A percentile compares a stretch with the other conserved stretches of the same genome.
phyloP scores from a whole-genome alignment of 805 yeast genomes.

The Ogataea nakhonphanomensis region DNA sequence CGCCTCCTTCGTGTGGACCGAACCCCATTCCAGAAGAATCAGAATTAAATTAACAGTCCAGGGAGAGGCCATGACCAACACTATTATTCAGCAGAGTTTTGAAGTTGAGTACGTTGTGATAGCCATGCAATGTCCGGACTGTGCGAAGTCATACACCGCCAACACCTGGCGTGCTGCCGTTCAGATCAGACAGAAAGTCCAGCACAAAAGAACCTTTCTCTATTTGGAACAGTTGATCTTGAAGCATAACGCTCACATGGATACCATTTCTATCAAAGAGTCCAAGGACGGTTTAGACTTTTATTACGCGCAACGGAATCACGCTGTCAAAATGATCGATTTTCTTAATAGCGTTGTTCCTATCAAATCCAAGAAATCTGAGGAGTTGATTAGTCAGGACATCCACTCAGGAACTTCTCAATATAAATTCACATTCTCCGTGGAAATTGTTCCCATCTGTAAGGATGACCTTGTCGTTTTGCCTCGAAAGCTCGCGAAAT shows the following conservation, averaged over 20 bases:
- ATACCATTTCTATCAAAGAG: slow-evolving; percentile 91
- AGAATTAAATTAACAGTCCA: slow-evolving; percentile 90
- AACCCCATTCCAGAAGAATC: slow-evolving; percentile 96
- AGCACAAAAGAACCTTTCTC: slow-evolving; percentile 93
- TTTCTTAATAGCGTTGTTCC: slow-evolving; percentile 86
- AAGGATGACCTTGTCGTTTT: slow-evolving; percentile 92
- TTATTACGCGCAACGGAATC: slow-evolving; percentile 82
- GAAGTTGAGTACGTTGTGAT: slow-evolving; percentile 92
- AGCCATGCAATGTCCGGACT: slow-evolving; percentile 97
- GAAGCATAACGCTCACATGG: slow-evolving; percentile 88
- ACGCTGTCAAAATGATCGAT: slow-evolving; percentile 92
- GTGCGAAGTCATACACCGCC: slow-evolving; percentile 95
- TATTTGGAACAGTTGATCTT: slow-evolving; percentile 93
- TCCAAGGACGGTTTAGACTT: slow-evolving; percentile 93
- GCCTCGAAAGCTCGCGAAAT: slow-evolving; percentile 81
- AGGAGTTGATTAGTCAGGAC: slow-evolving; percentile 88
- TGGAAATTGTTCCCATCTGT: slow-evolving; percentile 94
- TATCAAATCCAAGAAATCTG: slow-evolving; percentile 74
- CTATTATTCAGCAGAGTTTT: slow-evolving; percentile 89
- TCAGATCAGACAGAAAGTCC: slow-evolving; percentile 95
- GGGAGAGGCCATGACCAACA: slow-evolving; percentile 91
- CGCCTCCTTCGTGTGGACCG: slow-evolving; percentile 97
- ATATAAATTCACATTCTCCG: slow-evolving; percentile 88
- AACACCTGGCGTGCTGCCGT: slow-evolving; percentile 98
- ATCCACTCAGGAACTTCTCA: slow-evolving; percentile 85